Percentiles rank a stretch among this genome's conserved stretches.
These are phyloP conservation scores for Umbilicaria muhlenbergii DNA, from an alignment of 495 filamentous ascomycete genomes.

Conservation along the genomic window DNA sequence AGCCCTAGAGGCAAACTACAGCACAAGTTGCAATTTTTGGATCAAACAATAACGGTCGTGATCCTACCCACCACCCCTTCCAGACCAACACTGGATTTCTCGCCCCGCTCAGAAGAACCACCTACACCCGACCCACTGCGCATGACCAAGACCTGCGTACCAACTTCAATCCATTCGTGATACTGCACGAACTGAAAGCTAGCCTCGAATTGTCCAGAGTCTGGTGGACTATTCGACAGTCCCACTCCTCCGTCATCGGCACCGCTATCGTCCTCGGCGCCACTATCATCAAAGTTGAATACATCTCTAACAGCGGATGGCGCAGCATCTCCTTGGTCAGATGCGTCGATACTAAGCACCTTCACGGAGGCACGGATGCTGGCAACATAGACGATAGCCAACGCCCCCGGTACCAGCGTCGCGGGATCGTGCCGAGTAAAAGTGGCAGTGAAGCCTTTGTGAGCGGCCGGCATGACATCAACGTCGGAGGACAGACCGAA, in stretches of 20 bases:
- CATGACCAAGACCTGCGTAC: constrained; percentile 64
- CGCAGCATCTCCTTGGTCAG: constrained; percentile 20
- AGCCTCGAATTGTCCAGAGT: constrained; percentile 36
- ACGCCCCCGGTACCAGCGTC: constrained; percentile 36
- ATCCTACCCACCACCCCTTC: constrained; percentile 35
- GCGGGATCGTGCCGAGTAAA: constrained; percentile 27
- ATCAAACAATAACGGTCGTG: constrained; percentile 18
- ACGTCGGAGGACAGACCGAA: constrained; percentile 30
- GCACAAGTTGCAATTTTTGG: too few relatives aligned
- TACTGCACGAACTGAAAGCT: constrained; percentile 59
- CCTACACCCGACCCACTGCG: constrained; percentile 24
- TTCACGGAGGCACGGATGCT: constrained; percentile 72
- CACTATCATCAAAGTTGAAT: constrained; percentile 46
- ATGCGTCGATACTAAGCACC: constrained; percentile 38
- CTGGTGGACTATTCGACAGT: constrained; percentile 7
- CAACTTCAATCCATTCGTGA: constrained; percentile 76
- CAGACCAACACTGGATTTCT: constrained; percentile 17
- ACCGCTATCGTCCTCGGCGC: too few relatives aligned
- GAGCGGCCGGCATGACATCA: constrained; percentile 23
- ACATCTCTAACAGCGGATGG: constrained; percentile 36
- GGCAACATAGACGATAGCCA: constrained; percentile 70
- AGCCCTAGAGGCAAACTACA: too few relatives aligned
- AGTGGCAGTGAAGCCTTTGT: constrained; percentile 31
- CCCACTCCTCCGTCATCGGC: constrained; percentile 21
- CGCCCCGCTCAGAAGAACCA: constrained; percentile 14